Evolutionary conservation across 2,329 filamentous ascomycete species (phyloP).

Genomic region (Hypoxylon sp.): DNA sequence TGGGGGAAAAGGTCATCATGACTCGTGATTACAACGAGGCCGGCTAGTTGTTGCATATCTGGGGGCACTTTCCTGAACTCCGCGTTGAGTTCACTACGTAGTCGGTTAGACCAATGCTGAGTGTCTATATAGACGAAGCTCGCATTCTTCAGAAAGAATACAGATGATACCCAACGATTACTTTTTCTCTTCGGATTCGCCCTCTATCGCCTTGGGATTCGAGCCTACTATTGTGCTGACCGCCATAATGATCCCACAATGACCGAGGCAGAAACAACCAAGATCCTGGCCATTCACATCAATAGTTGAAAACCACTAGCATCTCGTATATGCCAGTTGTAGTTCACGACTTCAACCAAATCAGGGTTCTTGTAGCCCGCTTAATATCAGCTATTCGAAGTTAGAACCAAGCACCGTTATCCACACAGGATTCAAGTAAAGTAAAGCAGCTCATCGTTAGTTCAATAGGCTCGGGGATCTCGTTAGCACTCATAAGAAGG

Average conservation of each 20-base stretch:
- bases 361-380: too few species aligned
- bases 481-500: too few species aligned
- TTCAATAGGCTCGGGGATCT: too few species aligned
- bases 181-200: conserved; percentile 23
- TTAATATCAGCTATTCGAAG: too few species aligned
- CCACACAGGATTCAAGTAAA: too few species aligned
- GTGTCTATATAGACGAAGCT: conserved; percentile 41
- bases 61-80: conserved; percentile 36
- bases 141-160: conserved; percentile 42
- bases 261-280: too few species aligned
- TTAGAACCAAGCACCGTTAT: too few species aligned
- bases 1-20: conserved; percentile 48
- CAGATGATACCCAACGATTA: conserved; percentile 53
- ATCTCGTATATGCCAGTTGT: too few species aligned
- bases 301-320: too few species aligned
- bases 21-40: conserved; percentile 34
- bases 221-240: background rate
- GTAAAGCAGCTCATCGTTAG: too few species aligned
- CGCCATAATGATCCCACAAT: background rate
- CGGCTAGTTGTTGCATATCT: conserved; percentile 33
- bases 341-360: too few species aligned
- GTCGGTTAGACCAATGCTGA: conserved; percentile 46
- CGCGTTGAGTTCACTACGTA: conserved; percentile 42
- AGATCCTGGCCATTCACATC: too few species aligned
- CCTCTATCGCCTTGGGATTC: background rate